A percentile compares a stretch with the other conserved stretches of the same genome.
Conservation (phyloP, 2,329 filamentous ascomycete species). For the Aspergillus arachidicola region DNA sequence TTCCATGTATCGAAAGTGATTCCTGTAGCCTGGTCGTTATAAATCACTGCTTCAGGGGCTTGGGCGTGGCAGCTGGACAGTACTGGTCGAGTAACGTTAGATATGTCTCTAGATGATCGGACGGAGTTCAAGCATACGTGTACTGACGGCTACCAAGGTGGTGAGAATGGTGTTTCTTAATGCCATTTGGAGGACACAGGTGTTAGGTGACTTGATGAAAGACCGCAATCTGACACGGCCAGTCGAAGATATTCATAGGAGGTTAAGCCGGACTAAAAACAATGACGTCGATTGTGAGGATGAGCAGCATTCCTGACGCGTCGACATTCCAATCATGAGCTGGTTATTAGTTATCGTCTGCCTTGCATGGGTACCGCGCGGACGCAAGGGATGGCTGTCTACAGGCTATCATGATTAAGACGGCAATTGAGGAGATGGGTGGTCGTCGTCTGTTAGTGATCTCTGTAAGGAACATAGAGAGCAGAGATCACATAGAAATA, state of each 20-base stretch:
- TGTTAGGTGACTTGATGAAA: neutral
- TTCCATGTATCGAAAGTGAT: slow-evolving; percentile 8
- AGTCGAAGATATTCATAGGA: neutral
- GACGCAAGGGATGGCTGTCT: neutral
- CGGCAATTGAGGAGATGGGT: neutral
- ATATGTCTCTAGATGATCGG: neutral
- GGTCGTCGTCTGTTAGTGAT: neutral
- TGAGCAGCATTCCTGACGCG: neutral
- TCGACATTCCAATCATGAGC: neutral
- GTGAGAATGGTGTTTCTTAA: neutral
- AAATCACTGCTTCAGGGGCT: neutral
- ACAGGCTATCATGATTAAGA: no score
- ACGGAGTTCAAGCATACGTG: neutral
- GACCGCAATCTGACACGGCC: neutral
- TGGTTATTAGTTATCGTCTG: neutral
- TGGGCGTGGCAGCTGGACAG: neutral
- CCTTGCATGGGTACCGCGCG: neutral
- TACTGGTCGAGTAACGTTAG: neutral
- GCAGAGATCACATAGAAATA: no score
- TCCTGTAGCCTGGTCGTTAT: neutral
- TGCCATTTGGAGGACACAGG: neutral
- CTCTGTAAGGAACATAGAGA: neutral
- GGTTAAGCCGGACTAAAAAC: neutral
- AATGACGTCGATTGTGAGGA: neutral
- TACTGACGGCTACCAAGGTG: neutral